phyloP scores from a whole-genome alignment of 164 flowering plant genomes.

The Brasenia schreberi region DNA sequence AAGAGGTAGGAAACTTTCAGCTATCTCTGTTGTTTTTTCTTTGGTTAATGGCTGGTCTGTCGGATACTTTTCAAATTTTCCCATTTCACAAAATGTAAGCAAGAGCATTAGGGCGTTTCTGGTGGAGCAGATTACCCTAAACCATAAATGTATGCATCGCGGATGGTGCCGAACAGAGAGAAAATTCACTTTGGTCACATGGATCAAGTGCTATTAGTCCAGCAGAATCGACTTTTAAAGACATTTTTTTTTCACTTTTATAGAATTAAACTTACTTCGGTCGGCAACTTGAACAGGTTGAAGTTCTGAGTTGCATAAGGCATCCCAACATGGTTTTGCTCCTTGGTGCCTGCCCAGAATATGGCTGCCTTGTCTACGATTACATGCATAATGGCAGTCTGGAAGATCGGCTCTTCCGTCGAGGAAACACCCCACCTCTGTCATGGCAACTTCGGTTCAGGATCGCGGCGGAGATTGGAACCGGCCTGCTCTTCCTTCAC shows the following conservation, averaged over 20 bases:
- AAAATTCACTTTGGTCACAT: too few species aligned
- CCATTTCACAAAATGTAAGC: too few species aligned
- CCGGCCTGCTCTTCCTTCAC: conserved; percentile 65
- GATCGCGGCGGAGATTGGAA: conserved; percentile 57
- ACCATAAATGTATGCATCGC: too few species aligned
- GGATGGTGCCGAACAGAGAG: too few species aligned
- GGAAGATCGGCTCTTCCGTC: conserved; percentile 48
- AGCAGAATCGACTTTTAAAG: too few species aligned
- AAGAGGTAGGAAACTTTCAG: conserved; percentile 25
- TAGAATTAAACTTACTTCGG: neutral
- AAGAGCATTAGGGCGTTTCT: too few species aligned
- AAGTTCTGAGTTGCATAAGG: conserved; percentile 60
- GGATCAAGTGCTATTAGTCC: too few species aligned
- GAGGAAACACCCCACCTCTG: conserved; percentile 37
- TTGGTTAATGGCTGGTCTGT: neutral
- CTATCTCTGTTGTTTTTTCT: neutral
- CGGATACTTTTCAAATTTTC: too few species aligned
- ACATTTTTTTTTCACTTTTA: neutral
- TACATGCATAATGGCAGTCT: conserved; percentile 71
- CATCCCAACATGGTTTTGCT: conserved; percentile 85
- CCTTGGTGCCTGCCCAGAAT: conserved; percentile 74
- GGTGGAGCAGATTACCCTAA: too few species aligned
- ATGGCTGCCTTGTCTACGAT: conserved; percentile 64
- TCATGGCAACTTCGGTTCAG: conserved; percentile 53
- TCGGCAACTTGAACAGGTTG: conserved; percentile 28